A percentile compares a stretch with the other conserved stretches of the same genome.
These are phyloP conservation scores for Populus simonii DNA, from an alignment of 345 rosid genomes.

Conservation along the genomic window DNA sequence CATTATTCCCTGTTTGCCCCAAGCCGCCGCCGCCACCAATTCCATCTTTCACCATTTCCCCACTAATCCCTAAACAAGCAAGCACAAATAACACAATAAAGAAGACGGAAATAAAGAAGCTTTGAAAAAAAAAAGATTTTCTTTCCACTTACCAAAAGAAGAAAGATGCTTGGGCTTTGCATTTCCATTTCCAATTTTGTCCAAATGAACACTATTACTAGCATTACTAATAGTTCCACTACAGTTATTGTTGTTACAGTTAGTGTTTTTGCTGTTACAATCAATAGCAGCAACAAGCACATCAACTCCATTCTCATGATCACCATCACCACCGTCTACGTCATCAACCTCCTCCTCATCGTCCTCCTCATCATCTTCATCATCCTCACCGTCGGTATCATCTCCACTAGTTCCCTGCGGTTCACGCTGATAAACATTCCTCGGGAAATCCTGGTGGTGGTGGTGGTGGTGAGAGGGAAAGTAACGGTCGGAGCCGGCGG, in stretches of 20 bases:
- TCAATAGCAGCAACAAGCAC: constrained; percentile 16
- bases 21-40: constrained; percentile 30
- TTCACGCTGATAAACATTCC: constrained; percentile 7
- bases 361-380: constrained; percentile 34
- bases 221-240: constrained; percentile 15
- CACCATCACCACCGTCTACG: constrained; percentile 6
- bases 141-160: constrained; percentile 24
- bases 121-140: background rate
- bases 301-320: constrained; percentile 1
- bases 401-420: constrained; percentile 27
- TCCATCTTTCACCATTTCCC: constrained; percentile 48
- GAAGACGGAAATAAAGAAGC: background rate
- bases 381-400: constrained; percentile 35
- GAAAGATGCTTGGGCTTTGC: constrained; percentile 37
- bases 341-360: constrained; percentile 23
- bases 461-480: constrained; percentile 34
- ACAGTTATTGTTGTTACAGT: constrained; percentile 15
- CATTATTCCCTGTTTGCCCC: constrained; percentile 33
- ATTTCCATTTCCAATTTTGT: constrained; percentile 35
- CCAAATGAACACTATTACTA: constrained; percentile 17
- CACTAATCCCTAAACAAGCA: constrained; percentile 25
- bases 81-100: constrained; percentile 7
- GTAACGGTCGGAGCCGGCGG: constrained; percentile 34
- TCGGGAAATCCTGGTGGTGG: constrained; percentile 11
- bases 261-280: constrained; percentile 15